Evolutionary conservation across 306 rosid genomes (phyloP).

Genomic region (Mucuna pruriens): DNA sequence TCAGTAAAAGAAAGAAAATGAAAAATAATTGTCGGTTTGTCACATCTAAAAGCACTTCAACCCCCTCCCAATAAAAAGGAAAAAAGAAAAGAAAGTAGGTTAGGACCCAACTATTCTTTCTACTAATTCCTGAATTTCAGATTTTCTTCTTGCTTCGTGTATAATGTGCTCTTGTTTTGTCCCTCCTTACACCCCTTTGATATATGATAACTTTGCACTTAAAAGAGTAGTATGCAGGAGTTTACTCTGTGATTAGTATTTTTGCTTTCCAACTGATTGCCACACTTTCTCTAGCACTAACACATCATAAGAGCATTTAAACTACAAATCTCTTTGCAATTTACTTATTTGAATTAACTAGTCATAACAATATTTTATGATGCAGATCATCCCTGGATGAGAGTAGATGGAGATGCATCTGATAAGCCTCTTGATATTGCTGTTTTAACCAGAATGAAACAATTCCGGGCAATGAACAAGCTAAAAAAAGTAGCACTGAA

Average conservation of each 20-base stretch:
- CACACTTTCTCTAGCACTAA: not conserved
- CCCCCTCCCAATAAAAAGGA: not conserved
- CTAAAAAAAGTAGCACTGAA: constrained; percentile 94
- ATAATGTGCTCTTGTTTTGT: not conserved
- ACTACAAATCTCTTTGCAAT: constrained; percentile 5
- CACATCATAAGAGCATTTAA: not conserved
- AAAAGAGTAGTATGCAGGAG: not conserved
- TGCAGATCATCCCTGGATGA: constrained; percentile 99
- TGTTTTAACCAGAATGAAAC: constrained; percentile 91
- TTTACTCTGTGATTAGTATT: constrained; percentile 19
- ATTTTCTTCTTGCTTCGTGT: constrained; percentile 13
- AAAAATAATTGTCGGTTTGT: not conserved
- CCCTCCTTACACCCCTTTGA: not conserved
- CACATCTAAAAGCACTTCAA: not conserved
- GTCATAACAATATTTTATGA: constrained; percentile 23
- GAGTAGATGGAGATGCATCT: constrained; percentile 89
- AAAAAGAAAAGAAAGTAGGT: not conserved
- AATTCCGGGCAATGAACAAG: constrained; percentile 98
- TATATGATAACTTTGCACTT: constrained; percentile 17
- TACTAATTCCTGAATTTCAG: not conserved
- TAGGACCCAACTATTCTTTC: not conserved
- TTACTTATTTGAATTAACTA: constrained; percentile 22
- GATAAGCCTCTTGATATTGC: constrained; percentile 98
- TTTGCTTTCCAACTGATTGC: constrained; percentile 1
- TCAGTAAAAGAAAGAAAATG: not conserved